phyloP scores from a whole-genome alignment of 1,284 basidiomycete genomes.

The Leccinum subrobustum region DNA sequence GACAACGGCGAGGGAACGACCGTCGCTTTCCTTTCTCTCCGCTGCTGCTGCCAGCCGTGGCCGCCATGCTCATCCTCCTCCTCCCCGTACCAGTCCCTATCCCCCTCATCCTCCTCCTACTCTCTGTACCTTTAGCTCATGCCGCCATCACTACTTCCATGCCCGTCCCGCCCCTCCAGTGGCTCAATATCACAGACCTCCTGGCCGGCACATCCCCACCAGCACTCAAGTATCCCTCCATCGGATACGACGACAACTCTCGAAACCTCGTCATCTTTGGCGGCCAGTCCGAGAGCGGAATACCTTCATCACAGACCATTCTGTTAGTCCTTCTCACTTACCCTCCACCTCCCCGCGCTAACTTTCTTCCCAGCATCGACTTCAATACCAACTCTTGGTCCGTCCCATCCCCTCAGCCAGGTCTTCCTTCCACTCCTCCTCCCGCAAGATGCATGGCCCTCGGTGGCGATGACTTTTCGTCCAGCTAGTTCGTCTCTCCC shows the following conservation, averaged over 20 bases:
- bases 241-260: constrained; percentile 59
- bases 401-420: constrained; percentile 48
- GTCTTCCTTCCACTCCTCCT: constrained; percentile 45
- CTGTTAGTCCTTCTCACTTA: constrained; percentile 40
- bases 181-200: constrained; percentile 66
- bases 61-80: constrained; percentile 5
- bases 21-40: constrained; percentile 13
- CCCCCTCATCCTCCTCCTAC: background rate
- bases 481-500: constrained; percentile 63
- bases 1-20: constrained; percentile 13
- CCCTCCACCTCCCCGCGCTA: background rate
- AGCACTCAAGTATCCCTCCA: constrained; percentile 66
- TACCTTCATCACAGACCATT: constrained; percentile 64
- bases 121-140: background rate
- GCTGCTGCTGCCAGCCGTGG: background rate
- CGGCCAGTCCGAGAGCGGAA: constrained; percentile 64
- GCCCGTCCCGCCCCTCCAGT: constrained; percentile 58
- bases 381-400: constrained; percentile 61
- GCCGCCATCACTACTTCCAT: constrained; percentile 36
- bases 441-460: constrained; percentile 63
- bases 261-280: constrained; percentile 70
- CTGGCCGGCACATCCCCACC: constrained; percentile 56
- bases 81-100: background rate
- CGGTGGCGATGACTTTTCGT: constrained; percentile 65
- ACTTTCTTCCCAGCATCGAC: constrained; percentile 33